These are phyloP conservation scores for Cladorrhinum sp. DNA, from an alignment of 2,329 filamentous ascomycete species.

Conservation along the genomic window DNA sequence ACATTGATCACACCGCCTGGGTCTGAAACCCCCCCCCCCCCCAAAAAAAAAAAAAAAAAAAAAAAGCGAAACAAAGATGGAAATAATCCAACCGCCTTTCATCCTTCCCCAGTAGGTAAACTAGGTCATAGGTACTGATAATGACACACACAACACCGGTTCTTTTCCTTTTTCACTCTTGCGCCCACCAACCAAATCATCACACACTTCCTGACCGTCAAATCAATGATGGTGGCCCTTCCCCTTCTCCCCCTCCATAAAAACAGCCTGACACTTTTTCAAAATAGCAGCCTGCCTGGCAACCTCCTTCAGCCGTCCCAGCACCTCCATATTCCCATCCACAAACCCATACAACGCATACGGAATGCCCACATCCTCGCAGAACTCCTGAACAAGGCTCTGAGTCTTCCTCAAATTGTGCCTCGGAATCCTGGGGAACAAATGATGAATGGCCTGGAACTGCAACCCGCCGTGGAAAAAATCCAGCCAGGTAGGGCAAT, in stretches of 20 bases:
- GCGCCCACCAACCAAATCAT: too few species aligned
- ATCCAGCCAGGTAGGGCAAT: conserved; percentile 83
- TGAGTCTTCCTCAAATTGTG: conserved; percentile 78
- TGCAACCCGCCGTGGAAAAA: conserved; percentile 87
- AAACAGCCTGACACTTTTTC: conserved; percentile 65
- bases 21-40: too few species aligned
- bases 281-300: conserved; percentile 75
- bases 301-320: conserved; percentile 73
- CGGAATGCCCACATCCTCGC: conserved; percentile 74
- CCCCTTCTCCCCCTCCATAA: conserved; percentile 31
- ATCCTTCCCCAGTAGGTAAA: too few species aligned
- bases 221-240: conserved; percentile 31
- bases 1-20: too few species aligned
- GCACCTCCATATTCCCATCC: conserved; percentile 76
- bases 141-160: too few species aligned
- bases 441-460: conserved; percentile 84
- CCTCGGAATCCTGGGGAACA: conserved; percentile 78
- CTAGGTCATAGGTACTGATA: too few species aligned
- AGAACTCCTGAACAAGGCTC: conserved; percentile 75
- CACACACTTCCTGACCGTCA: neutral
- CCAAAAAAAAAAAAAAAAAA: too few species aligned
- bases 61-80: too few species aligned
- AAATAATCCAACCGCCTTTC: too few species aligned
- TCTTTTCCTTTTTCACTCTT: too few species aligned
- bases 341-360: conserved; percentile 85